Evolutionary conservation across 371 early-diverging fungal genomes (phyloP), one percentile per base, ranked within the genome.

Genomic region (Mucor sp.): DNA sequence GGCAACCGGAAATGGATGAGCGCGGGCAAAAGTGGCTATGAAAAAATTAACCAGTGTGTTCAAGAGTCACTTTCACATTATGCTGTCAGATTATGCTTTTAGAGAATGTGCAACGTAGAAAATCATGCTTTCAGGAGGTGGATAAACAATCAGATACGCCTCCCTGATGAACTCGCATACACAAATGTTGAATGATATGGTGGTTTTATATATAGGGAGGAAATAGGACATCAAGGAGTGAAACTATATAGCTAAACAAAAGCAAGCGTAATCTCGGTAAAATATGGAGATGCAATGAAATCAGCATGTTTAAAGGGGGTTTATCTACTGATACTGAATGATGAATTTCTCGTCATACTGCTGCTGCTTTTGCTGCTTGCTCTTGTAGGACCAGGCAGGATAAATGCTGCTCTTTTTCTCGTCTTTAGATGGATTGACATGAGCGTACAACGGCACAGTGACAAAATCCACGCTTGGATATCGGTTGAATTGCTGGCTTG

Each of bases 391-490:
- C 63, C 63, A 57, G 25, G 57, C 21, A 44, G 35, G 32, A 23
- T 39, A 50, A 4, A 58, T 50, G 6, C 47, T 28, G 5, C 44
- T 30, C 19, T 64, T 41, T 53, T 55, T 58, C 39, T 60, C 21
- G 2, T 56, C 50, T 57, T 56, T 55, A 5, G 32, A 23, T 14
- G 62, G 58, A 41, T 30, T n/a, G 35, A 69, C 37, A 58, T 70
- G 70, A n/a, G 70, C 70, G 59, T 59, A 64, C 4, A 75, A 41
- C 14, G 75, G 72, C 17, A 75, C 66, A 57, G 68, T 69, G 30
- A 75, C 75, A 63, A 72, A 75, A 2, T 75, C 75, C 7, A 71
- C 48, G 32, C 68, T 68, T 5, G 74, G 53, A 41, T 71, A 71
- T 6, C 69, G 41, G 19, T 71, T 71, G 43, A 61, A 75, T 35